Percentiles rank a stretch among this genome's conserved stretches.
phyloP scores from a whole-genome alignment of 2,329 filamentous ascomycete species.

The Arachnomyces sp. region DNA sequence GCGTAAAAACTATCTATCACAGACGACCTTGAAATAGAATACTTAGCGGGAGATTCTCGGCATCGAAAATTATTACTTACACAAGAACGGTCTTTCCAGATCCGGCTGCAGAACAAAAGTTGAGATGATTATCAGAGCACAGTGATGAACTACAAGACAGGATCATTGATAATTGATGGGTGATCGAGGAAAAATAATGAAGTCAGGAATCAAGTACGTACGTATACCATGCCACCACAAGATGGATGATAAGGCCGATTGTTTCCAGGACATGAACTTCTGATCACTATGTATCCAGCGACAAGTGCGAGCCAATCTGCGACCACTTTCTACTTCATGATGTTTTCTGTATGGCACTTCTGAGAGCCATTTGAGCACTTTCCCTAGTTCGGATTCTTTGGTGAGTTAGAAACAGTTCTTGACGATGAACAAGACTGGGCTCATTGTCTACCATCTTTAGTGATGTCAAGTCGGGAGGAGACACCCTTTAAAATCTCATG shows the following conservation, averaged over 20 bases:
- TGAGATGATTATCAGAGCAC: too few relatives aligned
- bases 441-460: too few relatives aligned
- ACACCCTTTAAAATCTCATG: too few relatives aligned
- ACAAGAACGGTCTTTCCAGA: constrained; percentile 16
- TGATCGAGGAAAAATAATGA: too few relatives aligned
- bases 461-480: too few relatives aligned
- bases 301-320: constrained; percentile 8
- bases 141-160: too few relatives aligned
- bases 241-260: constrained; percentile 10
- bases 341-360: constrained; percentile 9
- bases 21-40: constrained; percentile 8
- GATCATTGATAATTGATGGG: too few relatives aligned
- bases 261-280: constrained; percentile 11
- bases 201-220: too few relatives aligned
- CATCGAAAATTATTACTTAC: constrained; percentile 6
- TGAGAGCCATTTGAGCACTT: constrained; percentile 13
- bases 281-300: constrained; percentile 14
- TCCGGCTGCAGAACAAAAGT: too few relatives aligned
- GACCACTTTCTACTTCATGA: constrained; percentile 9
- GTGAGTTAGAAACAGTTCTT: too few relatives aligned
- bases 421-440: too few relatives aligned
- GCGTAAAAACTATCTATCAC: constrained; percentile 1
- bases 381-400: too few relatives aligned
- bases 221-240: constrained; percentile 16
- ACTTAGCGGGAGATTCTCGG: not conserved